A percentile compares a stretch with the other conserved stretches of the same genome.
phyloP scores from a whole-genome alignment of 768 basidiomycete species.

The Piloderma croceum region DNA sequence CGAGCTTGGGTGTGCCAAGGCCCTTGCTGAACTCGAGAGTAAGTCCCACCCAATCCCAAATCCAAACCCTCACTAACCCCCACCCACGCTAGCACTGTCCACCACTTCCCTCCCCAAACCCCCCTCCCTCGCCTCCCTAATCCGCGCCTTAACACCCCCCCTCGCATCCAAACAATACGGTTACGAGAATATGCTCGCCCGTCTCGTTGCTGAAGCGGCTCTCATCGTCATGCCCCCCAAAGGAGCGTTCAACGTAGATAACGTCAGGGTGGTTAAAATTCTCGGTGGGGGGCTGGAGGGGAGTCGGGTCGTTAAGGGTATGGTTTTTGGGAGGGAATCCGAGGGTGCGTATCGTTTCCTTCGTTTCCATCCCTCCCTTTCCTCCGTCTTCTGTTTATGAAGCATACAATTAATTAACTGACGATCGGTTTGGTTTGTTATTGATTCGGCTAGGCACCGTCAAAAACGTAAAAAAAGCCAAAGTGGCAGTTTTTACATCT shows the following conservation, averaged over 20 bases:
- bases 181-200: constrained; percentile 74
- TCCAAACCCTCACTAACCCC: constrained; percentile 8
- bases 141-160: constrained; percentile 77
- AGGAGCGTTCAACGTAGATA: constrained; percentile 98
- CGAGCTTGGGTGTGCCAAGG: constrained; percentile 83
- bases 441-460: constrained; percentile 49
- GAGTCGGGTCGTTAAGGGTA: constrained; percentile 89
- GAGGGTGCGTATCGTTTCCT: constrained; percentile 57
- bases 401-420: not conserved
- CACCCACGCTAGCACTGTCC: constrained; percentile 52
- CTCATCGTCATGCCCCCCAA: constrained; percentile 88
- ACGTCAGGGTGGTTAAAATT: constrained; percentile 97
- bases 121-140: constrained; percentile 61
- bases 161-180: constrained; percentile 99
- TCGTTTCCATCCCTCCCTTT: no score
- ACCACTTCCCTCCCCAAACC: constrained; percentile 66
- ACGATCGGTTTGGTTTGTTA: not conserved
- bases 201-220: constrained; percentile 89
- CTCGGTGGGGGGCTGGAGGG: constrained; percentile 86
- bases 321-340: constrained; percentile 96
- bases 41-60: constrained; percentile 28
- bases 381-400: no score
- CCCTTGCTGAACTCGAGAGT: constrained; percentile 87
- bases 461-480: constrained; percentile 79
- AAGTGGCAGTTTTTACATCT: constrained; percentile 94